phyloP scores from a whole-genome alignment of 2,329 filamentous ascomycete species.

The Colletotrichum plurivorum region DNA sequence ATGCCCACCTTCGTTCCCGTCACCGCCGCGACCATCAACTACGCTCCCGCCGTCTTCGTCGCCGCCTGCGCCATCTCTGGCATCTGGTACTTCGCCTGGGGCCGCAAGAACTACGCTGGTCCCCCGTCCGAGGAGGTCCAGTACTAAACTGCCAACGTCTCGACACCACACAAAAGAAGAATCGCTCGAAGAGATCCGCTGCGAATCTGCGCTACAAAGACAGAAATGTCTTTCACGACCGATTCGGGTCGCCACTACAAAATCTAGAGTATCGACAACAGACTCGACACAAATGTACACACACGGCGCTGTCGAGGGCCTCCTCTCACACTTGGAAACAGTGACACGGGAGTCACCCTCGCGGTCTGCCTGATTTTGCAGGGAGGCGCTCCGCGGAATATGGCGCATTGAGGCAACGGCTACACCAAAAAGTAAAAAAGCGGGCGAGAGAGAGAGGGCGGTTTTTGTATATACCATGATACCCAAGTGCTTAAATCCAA shows the following conservation, averaged over 20 bases:
- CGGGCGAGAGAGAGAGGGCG: constrained; percentile 8
- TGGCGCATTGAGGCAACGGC: constrained; percentile 24
- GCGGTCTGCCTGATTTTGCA: not conserved
- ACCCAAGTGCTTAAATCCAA: constrained; percentile 37
- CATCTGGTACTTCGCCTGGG: constrained; percentile 79
- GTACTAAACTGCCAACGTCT: constrained; percentile 9
- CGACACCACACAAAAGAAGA: not conserved
- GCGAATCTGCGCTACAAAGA: not conserved
- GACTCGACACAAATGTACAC: constrained; percentile 1
- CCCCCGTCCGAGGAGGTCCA: constrained; percentile 64
- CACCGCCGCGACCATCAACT: constrained; percentile 75
- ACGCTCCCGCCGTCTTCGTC: constrained; percentile 81
- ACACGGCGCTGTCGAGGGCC: not conserved
- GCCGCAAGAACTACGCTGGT: constrained; percentile 77
- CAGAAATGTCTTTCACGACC: constrained; percentile 3
- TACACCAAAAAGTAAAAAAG: constrained; percentile 1
- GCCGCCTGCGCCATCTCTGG: constrained; percentile 73
- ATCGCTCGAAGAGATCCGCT: not conserved
- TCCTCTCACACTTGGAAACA: constrained; percentile 24
- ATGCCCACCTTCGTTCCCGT: constrained; percentile 78
- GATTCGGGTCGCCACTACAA: not conserved
- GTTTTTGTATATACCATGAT: constrained; percentile 39
- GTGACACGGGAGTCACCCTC: constrained; percentile 8
- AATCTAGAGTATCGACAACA: constrained; percentile 2
- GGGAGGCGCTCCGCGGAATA: constrained; percentile 26